phyloP scores from a whole-genome alignment of 2,329 filamentous ascomycete species.

The Exophiala sp. region DNA sequence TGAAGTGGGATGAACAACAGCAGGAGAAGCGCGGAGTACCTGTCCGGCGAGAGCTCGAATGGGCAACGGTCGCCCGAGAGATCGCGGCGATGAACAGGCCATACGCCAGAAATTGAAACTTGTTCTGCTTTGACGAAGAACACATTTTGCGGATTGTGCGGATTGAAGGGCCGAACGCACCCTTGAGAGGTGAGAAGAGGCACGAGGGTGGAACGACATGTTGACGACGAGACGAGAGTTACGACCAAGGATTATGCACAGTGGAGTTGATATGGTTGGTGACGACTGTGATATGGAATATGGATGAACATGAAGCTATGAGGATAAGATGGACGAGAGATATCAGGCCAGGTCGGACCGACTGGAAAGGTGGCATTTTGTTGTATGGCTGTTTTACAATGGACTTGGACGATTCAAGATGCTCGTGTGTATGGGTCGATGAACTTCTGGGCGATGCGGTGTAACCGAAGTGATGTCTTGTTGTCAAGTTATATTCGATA shows the following conservation, averaged over 20 bases:
- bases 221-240: neutral
- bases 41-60: constrained; percentile 76
- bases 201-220: neutral
- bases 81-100: constrained; percentile 95
- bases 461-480: no score
- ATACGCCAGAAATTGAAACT: constrained; percentile 61
- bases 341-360: neutral
- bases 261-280: neutral
- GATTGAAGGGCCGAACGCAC: neutral
- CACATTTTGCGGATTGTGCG: no score
- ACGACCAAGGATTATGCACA: neutral
- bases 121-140: neutral
- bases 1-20: constrained; percentile 89
- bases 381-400: no score
- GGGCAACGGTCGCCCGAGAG: constrained; percentile 79
- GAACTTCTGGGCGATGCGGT: no score
- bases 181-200: neutral
- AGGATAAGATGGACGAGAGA: constrained; percentile 1
- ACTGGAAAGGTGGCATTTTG: no score
- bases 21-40: constrained; percentile 30
- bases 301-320: constrained; percentile 4
- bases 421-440: no score
- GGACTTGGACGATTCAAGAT: no score
- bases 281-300: constrained; percentile 1
- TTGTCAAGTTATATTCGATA: no score